Base-by-base conservation (phyloP, 495 filamentous ascomycete genomes). In the Mytilinidion resinicola region DNA sequence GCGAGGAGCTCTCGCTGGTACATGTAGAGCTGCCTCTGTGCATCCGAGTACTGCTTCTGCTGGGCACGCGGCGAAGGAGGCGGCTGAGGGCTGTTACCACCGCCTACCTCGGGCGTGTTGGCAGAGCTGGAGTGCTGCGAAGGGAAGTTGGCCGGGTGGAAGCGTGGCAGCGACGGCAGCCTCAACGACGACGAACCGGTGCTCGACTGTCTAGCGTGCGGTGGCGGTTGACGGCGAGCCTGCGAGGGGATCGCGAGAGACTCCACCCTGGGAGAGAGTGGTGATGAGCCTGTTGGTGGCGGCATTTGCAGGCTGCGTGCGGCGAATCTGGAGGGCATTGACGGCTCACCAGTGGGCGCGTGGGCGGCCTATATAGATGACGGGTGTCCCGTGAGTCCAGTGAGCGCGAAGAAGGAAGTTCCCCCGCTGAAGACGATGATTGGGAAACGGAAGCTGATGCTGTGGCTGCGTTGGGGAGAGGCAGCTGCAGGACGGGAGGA, bases 121-220 rank as follows among this genome's bases (percentile, higher is more conserved):
- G 66, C 55, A 0, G 52, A 36, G 55, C 65, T 70, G 33, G 67
- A 67, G 42, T 25, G 39, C 17, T 69, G 66, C 11, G 66, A 59
- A 9, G 69, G 63, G 56, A 64, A 75, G 60, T 73, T 72, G 47
- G 72, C 70, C 1, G 73, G 73, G 54, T 75, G 73, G 64, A 74
- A 75, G 21, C 70, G 69, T n/a, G 73, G 73, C 14, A 75, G 63
- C 3, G 65, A 62, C 4, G 69, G 68, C 3, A 75, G 68, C 43
- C 68, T 62, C 14, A 74, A 61, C n/a, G 62, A 56, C 15, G 55
- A 56, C 37, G 65, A 56, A 19, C 38, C 58, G 41, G 54, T 51
- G 30, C 56, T 61, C 19, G 20, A n/a, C 35, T 62, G 59, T 19
- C 56, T 60, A 25, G 30, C 17, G 47, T 67, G 60, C 1, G 53